phyloP scores from a whole-genome alignment of 768 basidiomycete genomes.

The Xerocomellus intermedius region DNA sequence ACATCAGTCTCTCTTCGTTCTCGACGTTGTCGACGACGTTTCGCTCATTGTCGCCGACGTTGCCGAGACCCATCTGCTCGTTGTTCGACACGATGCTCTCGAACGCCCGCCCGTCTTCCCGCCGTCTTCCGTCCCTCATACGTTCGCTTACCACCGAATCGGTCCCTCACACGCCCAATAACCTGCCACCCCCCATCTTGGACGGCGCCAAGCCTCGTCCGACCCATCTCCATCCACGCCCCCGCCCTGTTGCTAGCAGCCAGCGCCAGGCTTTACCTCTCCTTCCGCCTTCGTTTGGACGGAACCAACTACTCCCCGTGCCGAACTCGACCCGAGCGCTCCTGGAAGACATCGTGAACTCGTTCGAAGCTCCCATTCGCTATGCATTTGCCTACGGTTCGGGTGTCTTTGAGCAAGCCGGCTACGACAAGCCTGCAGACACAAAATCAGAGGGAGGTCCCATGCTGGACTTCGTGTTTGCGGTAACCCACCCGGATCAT shows the following conservation, averaged over 20 bases:
- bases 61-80: conserved; percentile 10
- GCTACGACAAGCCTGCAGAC: conserved; percentile 48
- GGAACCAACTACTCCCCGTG: conserved; percentile 79
- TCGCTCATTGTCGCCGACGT: conserved; percentile 4
- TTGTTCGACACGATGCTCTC: conserved; percentile 25
- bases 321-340: conserved; percentile 76
- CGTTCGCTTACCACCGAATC: conserved; percentile 31
- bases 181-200: conserved; percentile 30
- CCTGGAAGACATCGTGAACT: conserved; percentile 73
- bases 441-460: conserved; percentile 43
- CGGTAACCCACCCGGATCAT: conserved; percentile 87
- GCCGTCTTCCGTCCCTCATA: conserved; percentile 15
- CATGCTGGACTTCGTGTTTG: conserved; percentile 97
- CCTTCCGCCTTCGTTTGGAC: conserved; percentile 72
- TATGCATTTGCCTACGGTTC: conserved; percentile 98
- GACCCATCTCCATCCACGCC: conserved; percentile 43
- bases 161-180: conserved; percentile 23
- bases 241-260: conserved; percentile 33
- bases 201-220: conserved; percentile 30
- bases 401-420: conserved; percentile 92
- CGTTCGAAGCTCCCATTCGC: conserved; percentile 87
- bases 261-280: conserved; percentile 42
- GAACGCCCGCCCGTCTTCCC: conserved; percentile 11
- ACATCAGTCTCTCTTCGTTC: no score
- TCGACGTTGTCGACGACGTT: not conserved